Percentiles rank a stretch among this genome's conserved stretches.
phyloP scores from a whole-genome alignment of 257 asterid species.

The Solanum phureja region DNA sequence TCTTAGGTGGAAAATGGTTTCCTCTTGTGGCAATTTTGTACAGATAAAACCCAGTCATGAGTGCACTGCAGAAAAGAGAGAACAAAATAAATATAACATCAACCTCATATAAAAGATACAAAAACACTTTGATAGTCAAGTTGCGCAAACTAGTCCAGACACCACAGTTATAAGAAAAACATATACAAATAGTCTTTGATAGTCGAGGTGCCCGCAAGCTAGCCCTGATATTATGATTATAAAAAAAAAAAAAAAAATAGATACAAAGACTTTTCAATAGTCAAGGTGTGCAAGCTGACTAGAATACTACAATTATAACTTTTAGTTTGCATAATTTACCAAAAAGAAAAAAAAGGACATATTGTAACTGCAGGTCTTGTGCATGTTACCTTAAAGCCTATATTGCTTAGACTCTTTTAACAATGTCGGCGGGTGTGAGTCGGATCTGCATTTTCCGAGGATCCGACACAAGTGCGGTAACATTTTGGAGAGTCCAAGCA shows the following conservation, averaged over 20 bases:
- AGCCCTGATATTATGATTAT: not conserved
- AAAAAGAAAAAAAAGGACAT: not conserved
- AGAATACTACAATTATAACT: not conserved
- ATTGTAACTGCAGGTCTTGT: not conserved
- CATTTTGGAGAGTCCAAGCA: not conserved
- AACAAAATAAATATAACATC: not conserved
- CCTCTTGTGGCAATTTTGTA: constrained; percentile 79
- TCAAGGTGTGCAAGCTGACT: not conserved
- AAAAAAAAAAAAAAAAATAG: too few species aligned
- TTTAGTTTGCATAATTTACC: not conserved
- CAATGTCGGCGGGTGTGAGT: too few species aligned
- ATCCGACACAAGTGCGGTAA: not conserved
- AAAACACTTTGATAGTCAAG: not conserved
- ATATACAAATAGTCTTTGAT: not conserved
- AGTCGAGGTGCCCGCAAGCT: not conserved
- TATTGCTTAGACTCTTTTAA: not conserved
- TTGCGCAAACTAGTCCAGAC: not conserved
- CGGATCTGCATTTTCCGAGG: too few species aligned
- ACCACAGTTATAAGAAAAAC: not conserved
- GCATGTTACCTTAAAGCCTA: not conserved
- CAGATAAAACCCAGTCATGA: constrained; percentile 67
- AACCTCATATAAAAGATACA: not conserved
- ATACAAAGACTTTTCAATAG: not conserved
- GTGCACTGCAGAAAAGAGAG: constrained; percentile 34
- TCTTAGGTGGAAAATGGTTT: constrained; percentile 61